These are phyloP conservation scores for Amoebophrya sp. DNA, from an alignment of 169 alveolate species.

Conservation along the genomic window DNA sequence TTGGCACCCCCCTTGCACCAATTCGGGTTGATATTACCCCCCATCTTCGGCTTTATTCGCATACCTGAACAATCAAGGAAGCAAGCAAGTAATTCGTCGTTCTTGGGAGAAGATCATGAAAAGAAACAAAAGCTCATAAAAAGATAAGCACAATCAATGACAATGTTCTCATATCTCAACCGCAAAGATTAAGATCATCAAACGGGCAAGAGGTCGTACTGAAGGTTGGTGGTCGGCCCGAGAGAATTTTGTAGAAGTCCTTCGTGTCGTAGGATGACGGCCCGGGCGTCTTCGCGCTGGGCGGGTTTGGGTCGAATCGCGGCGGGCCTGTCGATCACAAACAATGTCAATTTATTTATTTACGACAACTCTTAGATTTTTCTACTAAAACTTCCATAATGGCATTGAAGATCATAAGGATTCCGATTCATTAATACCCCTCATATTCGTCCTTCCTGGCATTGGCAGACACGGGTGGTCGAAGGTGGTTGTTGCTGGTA, in stretches of 20 bases:
- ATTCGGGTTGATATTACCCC: not conserved
- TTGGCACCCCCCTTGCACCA: not conserved
- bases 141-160: not conserved
- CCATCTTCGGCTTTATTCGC: not conserved
- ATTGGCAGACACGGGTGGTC: not conserved
- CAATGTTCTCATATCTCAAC: not conserved
- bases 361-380: not conserved
- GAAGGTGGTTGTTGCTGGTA: not conserved
- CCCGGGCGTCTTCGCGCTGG: not conserved
- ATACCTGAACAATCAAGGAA: not conserved
- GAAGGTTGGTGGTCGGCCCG: not conserved
- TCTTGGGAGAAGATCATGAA: too few species aligned
- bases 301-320: not conserved
- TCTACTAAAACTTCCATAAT: too few species aligned
- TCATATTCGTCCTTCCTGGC: not conserved
- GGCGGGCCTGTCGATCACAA: not conserved
- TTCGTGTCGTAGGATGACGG: not conserved
- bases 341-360: too few species aligned
- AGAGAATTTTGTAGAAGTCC: not conserved
- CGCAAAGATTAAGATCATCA: not conserved
- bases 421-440: not conserved
- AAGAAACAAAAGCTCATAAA: too few species aligned
- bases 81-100: not conserved
- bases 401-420: not conserved
- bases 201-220: not conserved